Evolutionary conservation across 257 asterid genomes (phyloP).

Genomic region (Scutellaria galericulata): DNA sequence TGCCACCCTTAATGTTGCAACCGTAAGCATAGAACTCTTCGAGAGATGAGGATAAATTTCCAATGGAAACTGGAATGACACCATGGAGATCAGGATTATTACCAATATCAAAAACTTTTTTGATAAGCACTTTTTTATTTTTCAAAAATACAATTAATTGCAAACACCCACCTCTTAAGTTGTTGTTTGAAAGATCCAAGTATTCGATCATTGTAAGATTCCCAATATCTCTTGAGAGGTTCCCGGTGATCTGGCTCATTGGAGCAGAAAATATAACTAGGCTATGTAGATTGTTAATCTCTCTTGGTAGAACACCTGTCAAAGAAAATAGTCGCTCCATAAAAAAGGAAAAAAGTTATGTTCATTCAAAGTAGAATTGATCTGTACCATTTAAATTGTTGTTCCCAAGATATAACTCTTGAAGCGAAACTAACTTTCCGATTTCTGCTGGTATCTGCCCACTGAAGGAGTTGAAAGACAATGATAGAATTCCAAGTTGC

Average conservation of each 20-base stretch:
- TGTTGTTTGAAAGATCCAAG: not conserved
- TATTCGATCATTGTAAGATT: conserved; percentile 4
- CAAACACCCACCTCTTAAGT: conserved; percentile 23
- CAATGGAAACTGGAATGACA: too few relatives aligned
- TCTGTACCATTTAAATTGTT: conserved; percentile 17
- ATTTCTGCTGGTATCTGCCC: conserved; percentile 26
- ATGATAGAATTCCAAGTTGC: not conserved
- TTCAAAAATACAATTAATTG: too few relatives aligned
- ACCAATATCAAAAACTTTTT: too few relatives aligned
- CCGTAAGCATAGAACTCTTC: too few relatives aligned
- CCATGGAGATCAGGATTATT: too few relatives aligned
- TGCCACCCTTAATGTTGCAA: too few relatives aligned
- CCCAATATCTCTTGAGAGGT: conserved; percentile 23
- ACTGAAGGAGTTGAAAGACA: conserved; percentile 1
- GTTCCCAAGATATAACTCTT: not conserved
- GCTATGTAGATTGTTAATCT: conserved; percentile 25
- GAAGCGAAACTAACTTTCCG: conserved; percentile 10
- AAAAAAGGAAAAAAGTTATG: not conserved
- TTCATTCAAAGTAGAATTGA: not conserved
- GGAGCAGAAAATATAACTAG: not conserved
- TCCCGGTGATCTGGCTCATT: conserved; percentile 10
- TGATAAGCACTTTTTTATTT: too few relatives aligned
- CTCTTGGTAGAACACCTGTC: conserved; percentile 28
- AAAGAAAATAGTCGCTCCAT: not conserved
- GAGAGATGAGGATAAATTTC: too few relatives aligned